These are phyloP conservation scores for Lentinula guzmanii DNA, from an alignment of 768 basidiomycete species.

Conservation along the genomic window DNA sequence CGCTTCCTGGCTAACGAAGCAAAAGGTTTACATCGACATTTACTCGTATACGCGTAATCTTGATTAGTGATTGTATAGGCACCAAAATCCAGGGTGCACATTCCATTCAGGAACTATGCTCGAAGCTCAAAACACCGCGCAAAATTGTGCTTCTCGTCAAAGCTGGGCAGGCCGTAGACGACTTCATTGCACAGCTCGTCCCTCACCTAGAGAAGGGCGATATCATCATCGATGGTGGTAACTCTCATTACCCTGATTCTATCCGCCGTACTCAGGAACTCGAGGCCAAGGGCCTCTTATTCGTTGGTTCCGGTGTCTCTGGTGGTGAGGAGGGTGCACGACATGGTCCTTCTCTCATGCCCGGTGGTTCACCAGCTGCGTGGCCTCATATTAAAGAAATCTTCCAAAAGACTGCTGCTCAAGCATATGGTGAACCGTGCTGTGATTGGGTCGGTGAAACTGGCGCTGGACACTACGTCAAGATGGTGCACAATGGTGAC, in stretches of 20 bases:
- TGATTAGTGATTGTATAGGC: slow-evolving; percentile 40
- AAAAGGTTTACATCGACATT: slow-evolving; percentile 57
- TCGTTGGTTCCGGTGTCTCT: slow-evolving; percentile 98
- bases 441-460: slow-evolving; percentile 99
- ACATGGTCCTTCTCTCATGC: slow-evolving; percentile 97
- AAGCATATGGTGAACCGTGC: slow-evolving; percentile 92
- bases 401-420: slow-evolving; percentile 97
- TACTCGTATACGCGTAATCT: background rate
- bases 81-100: slow-evolving; percentile 95
- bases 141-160: slow-evolving; percentile 99
- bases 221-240: slow-evolving; percentile 99
- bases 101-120: slow-evolving; percentile 83
- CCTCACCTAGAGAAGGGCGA: slow-evolving; percentile 93
- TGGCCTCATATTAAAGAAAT: slow-evolving; percentile 98
- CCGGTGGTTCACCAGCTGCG: slow-evolving; percentile 88
- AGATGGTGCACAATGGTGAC: slow-evolving; percentile 97
- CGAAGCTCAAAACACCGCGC: slow-evolving; percentile 92
- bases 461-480: slow-evolving; percentile 96
- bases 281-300: slow-evolving; percentile 91
- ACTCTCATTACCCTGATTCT: slow-evolving; percentile 98
- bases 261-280: slow-evolving; percentile 92
- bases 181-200: slow-evolving; percentile 85
- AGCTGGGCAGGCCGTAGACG: slow-evolving; percentile 93
- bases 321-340: slow-evolving; percentile 99
- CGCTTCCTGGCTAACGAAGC: slow-evolving; percentile 94